Percentiles rank a stretch among this genome's conserved stretches.
Evolutionary conservation across 1,284 basidiomycete species (phyloP).

Genomic region (Golubevia pallescens): DNA sequence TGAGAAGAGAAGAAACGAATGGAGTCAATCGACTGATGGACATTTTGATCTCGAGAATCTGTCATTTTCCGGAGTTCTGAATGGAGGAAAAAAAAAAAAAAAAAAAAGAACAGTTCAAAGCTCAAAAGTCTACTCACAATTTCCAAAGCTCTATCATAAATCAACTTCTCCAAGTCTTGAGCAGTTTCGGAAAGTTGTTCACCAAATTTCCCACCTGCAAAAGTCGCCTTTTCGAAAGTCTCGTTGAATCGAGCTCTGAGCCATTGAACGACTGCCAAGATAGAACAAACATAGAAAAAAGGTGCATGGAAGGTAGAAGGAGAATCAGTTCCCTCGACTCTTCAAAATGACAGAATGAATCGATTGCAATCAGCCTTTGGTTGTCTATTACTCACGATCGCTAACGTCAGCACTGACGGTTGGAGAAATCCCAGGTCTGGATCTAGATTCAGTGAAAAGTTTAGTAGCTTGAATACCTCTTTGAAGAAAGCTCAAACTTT

Average conservation of each 20-base stretch:
- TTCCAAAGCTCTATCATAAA: conserved; percentile 61
- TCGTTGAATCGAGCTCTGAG: conserved; percentile 54
- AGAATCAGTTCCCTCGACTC: no score
- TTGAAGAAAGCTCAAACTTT: conserved; percentile 50
- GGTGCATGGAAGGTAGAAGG: no score
- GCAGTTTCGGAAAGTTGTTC: conserved; percentile 39
- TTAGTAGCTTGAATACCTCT: conserved; percentile 43
- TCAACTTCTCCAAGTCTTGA: conserved; percentile 55
- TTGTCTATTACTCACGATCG: conserved; percentile 23
- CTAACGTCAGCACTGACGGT: conserved; percentile 41
- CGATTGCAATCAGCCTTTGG: no score
- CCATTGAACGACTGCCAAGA: conserved; percentile 35
- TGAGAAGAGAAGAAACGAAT: background rate
- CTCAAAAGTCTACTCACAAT: conserved; percentile 16
- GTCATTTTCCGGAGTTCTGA: background rate
- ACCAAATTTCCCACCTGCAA: conserved; percentile 45
- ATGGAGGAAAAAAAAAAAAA: background rate
- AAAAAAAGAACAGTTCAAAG: background rate
- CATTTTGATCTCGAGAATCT: background rate
- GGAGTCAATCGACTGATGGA: no score
- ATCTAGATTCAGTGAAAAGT: conserved; percentile 30
- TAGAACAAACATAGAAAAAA: no score
- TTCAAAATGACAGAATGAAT: no score
- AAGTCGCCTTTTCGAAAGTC: conserved; percentile 52
- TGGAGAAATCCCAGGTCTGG: conserved; percentile 21